Evolutionary conservation across 2,329 filamentous ascomycete species (phyloP).

Genomic region (Fusarium sp.): DNA sequence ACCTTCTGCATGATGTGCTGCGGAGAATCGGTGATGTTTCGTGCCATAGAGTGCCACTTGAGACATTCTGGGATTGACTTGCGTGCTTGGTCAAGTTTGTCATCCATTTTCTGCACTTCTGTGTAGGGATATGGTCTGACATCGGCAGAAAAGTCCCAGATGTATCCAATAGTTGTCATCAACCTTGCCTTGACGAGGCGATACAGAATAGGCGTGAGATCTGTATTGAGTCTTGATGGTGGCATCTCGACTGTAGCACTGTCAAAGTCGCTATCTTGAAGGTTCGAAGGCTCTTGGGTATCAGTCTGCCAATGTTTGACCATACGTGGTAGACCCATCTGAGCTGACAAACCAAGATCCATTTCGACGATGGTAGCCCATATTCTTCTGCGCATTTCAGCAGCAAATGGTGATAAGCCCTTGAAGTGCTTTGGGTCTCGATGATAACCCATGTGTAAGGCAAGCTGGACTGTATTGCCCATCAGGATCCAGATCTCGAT

Average conservation of each 20-base stretch:
- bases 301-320: constrained; percentile 55
- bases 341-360: constrained; percentile 57
- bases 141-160: constrained; percentile 14
- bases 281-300: constrained; percentile 56
- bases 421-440: constrained; percentile 57
- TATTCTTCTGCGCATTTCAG: constrained; percentile 58
- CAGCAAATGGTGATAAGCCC: constrained; percentile 52
- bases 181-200: constrained; percentile 18
- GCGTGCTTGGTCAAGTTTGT: neutral
- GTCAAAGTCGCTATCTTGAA: constrained; percentile 57
- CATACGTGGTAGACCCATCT: constrained; percentile 59
- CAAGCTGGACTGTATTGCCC: constrained; percentile 50
- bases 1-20: constrained; percentile 15
- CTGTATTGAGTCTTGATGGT: neutral
- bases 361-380: constrained; percentile 56
- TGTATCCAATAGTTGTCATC: neutral
- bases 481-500: constrained; percentile 51
- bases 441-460: constrained; percentile 57
- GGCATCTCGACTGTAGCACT: neutral
- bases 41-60: constrained; percentile 9
- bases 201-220: constrained; percentile 7
- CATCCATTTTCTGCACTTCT: constrained; percentile 13
- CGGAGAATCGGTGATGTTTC: constrained; percentile 6
- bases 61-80: constrained; percentile 7
- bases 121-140: neutral